Evolutionary conservation across 2,329 filamentous ascomycete species (phyloP), one percentile per base, ranked within the genome.

Genomic region (Phialophora tarda): DNA sequence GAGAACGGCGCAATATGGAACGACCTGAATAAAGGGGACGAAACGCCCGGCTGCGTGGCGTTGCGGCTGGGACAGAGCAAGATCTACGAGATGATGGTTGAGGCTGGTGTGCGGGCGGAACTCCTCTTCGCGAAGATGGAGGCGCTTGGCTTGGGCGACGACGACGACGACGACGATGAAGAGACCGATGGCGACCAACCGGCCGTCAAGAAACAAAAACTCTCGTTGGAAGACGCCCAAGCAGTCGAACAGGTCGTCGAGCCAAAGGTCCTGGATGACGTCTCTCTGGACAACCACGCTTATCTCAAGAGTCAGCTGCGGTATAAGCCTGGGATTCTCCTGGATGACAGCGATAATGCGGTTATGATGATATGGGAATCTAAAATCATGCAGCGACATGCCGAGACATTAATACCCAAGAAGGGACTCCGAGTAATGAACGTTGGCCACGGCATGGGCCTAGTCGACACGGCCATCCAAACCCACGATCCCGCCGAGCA

Each of bases 71-170:
- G 48, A n/a, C 59, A 61, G 12, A 54, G 14, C 21, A 61, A 28
- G 59, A 51, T 61, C 59, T 61, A 61, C 30, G 59, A 61, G 12
- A 61, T 61, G 28, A 61, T 61, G 59, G 59, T 61, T 1, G 47
- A 61, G n/a, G 59, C 59, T 14, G 59, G 59, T 11, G 48, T 61
- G 21, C 47, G 59, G 21, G 59, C 59, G 11, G 59, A 61, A 51
- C 48, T 61, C 23, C 59, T 61, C 30, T 61, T 61, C 21, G 48
- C 59, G 2, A 61, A 53, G 59, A 53, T 61, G 48, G 59, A 54
- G n/a, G 50, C 11, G 47, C 48, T 61, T 24, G 59, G 59, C 30
- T 32, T 61, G 8, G 28, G 24, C 12, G 58, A 54, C 7, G 48
- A 34, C 14, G 28, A 41, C 28, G 47, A 41, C 2, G 24, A 61